Base-by-base conservation (phyloP, 1,284 basidiomycete species). In the Leccinum fallax region DNA sequence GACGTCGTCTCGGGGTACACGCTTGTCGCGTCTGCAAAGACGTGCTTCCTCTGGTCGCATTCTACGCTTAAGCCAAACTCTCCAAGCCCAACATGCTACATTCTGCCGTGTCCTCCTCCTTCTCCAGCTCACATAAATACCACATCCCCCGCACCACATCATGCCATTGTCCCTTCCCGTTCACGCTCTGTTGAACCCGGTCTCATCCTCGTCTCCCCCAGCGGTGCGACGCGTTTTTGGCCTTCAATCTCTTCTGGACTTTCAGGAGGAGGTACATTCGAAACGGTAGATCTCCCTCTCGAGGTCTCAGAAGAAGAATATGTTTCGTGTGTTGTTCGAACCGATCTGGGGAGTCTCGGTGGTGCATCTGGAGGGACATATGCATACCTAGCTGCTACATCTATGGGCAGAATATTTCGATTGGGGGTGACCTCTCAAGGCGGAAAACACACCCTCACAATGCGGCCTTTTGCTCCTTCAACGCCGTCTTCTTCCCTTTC, bases 21-120 rank as follows among this genome's bases (percentile, higher is more conserved):
- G 7, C 81, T 92, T 43, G 83, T 92, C 34, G 84, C 85, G 30
- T 92, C 91, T 48, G 76, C 80, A 13, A 81, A 84, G 66, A 91
- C 89, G 9, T 92, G 90, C 72, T 93, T 90, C 74, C 88, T 92
- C 38, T 93, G 91, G 91, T 88, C 91, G 66, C 86, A 92, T 77
- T 82, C 86, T 70, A 85, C 85, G 62, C 65, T 80, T 73, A 64
- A 57, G 53, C 75, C 72, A 28, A 65, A 62, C 19, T 61, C 74
- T 19, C 66, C 71, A 36, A 75, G 72, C 15, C 90, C 90, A 15
- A 93, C 90, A 9, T 93, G 92, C 72, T 93, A 93, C 68, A 93
- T 93, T 49, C 91, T 93, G 68, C 80, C 86, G 16, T 90, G 87
- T 71, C 88, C 88, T 10, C 78, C 69, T 59, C 30, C 64, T 57